Conservation (phyloP, 768 basidiomycete species). For the Mycena haematopus region DNA sequence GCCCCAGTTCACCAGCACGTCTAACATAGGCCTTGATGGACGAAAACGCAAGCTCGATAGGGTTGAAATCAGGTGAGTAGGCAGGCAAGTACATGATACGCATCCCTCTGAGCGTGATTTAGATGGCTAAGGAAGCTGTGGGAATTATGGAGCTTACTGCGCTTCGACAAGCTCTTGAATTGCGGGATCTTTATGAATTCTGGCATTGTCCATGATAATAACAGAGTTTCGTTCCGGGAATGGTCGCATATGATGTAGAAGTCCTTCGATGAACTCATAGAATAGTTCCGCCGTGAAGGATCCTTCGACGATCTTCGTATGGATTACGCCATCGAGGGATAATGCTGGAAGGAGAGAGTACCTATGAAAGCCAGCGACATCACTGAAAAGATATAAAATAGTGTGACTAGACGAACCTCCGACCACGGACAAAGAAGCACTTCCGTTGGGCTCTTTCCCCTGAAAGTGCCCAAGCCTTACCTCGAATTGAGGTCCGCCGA, state of each 20-base stretch:
- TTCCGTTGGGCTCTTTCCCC: constrained; percentile 31
- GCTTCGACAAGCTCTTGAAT: constrained; percentile 38
- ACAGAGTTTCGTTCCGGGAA: constrained; percentile 43
- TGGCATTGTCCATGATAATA: constrained; percentile 47
- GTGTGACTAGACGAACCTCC: constrained; percentile 24
- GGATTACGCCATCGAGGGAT: constrained; percentile 41
- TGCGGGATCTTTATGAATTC: constrained; percentile 39
- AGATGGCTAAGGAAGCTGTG: neutral
- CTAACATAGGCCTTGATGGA: constrained; percentile 15
- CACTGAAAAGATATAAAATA: neutral
- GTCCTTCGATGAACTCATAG: constrained; percentile 37
- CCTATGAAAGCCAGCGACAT: constrained; percentile 6
- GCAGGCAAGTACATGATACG: neutral
- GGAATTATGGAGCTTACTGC: constrained; percentile 30
- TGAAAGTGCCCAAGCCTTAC: constrained; percentile 36
- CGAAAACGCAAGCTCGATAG: constrained; percentile 13
- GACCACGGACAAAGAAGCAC: constrained; percentile 38
- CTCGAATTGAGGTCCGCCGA: constrained; percentile 30
- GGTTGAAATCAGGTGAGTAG: constrained; percentile 17
- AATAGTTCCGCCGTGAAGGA: constrained; percentile 39
- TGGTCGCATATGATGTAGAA: constrained; percentile 46
- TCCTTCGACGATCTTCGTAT: constrained; percentile 36
- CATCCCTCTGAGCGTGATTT: neutral
- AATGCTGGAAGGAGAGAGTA: constrained; percentile 46
- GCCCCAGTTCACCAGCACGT: neutral